Conservation (phyloP, 768 basidiomycete genomes). For the Boletus reticulatus region DNA sequence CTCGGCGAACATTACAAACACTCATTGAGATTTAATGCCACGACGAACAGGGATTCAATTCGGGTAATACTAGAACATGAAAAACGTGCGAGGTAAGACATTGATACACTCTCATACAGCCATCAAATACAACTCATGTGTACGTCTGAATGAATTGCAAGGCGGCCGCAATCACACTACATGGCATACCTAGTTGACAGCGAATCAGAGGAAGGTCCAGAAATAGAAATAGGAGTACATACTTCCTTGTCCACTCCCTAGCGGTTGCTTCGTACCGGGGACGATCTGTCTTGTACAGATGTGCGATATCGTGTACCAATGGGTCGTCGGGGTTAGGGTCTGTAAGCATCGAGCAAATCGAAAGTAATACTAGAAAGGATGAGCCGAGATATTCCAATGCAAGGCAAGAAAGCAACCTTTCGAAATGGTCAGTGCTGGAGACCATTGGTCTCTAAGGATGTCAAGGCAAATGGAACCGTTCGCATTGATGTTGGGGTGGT, state of each 20-base stretch:
- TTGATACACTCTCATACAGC: constrained; percentile 34
- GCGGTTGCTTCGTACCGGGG: constrained; percentile 96
- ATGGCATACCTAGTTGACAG: constrained; percentile 44
- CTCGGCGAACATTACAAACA: constrained; percentile 11
- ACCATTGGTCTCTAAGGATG: constrained; percentile 99
- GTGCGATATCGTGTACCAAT: constrained; percentile 96
- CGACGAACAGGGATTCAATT: constrained; percentile 7
- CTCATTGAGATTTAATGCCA: constrained; percentile 18
- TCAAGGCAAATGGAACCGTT: constrained; percentile 99
- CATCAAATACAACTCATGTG: constrained; percentile 30
- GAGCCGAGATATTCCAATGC: constrained; percentile 1
- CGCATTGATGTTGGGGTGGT: constrained; percentile 99
- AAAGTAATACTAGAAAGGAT: constrained; percentile 70
- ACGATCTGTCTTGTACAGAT: constrained; percentile 99
- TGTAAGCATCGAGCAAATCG: constrained; percentile 99
- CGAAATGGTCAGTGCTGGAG: constrained; percentile 96
- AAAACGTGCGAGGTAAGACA: constrained; percentile 33
- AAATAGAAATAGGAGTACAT: constrained; percentile 29
- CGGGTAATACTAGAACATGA: constrained; percentile 34
- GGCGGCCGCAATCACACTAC: constrained; percentile 38
- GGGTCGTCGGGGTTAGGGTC: constrained; percentile 99
- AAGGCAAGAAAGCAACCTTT: constrained; percentile 65
- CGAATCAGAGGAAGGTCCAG: neutral
- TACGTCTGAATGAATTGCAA: constrained; percentile 20
- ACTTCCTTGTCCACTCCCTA: constrained; percentile 99